phyloP scores from a whole-genome alignment of 1,284 basidiomycete genomes.

The Rhizoctonia solani region DNA sequence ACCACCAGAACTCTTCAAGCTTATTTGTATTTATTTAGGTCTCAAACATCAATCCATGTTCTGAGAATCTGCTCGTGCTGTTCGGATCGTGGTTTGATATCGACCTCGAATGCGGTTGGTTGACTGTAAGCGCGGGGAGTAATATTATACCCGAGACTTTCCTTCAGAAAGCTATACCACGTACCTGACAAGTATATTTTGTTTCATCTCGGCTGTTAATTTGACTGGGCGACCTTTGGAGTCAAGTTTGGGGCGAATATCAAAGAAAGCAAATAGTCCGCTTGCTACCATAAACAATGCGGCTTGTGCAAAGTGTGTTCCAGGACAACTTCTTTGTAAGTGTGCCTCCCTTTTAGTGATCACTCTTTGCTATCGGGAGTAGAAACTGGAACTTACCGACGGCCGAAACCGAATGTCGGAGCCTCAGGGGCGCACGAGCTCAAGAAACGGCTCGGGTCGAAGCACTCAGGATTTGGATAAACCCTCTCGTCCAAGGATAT shows the following conservation, averaged over 20 bases:
- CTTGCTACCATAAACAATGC: neutral
- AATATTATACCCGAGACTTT: no score
- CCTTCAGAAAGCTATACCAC: no score
- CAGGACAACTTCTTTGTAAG: no score
- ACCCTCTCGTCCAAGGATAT: conserved; percentile 1
- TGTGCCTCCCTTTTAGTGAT: no score
- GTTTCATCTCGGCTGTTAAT: neutral
- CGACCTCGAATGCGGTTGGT: neutral
- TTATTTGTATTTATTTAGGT: no score
- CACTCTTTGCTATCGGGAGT: no score
- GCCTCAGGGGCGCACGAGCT: conserved; percentile 24
- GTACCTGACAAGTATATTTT: no score
- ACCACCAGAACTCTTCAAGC: no score
- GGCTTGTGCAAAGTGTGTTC: neutral
- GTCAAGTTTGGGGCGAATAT: conserved; percentile 37
- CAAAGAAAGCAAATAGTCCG: neutral
- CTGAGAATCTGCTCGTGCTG: neutral
- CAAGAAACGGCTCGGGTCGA: conserved; percentile 37
- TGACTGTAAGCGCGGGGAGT: neutral
- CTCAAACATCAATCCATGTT: neutral
- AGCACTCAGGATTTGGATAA: conserved; percentile 8
- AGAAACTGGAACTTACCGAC: no score
- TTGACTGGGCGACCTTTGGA: neutral
- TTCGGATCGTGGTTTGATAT: neutral
- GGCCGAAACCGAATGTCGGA: conserved; percentile 1